These are phyloP conservation scores for Ascochyta pisi DNA, from an alignment of 2,329 filamentous ascomycete genomes.

Conservation along the genomic window DNA sequence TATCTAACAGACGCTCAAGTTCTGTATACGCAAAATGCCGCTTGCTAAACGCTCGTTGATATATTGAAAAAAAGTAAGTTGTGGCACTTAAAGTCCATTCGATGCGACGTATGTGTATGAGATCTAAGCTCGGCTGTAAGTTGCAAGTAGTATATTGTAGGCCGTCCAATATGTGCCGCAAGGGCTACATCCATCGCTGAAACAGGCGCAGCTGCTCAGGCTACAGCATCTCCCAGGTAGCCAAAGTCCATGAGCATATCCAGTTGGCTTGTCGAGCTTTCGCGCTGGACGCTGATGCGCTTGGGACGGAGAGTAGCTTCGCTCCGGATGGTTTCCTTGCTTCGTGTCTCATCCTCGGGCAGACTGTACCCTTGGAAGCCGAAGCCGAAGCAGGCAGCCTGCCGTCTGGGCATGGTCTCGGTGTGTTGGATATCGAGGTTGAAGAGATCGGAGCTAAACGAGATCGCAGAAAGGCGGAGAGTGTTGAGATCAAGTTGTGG, in stretches of 20 bases:
- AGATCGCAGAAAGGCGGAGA: slow-evolving; percentile 31
- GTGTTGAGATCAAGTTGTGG: slow-evolving; percentile 34
- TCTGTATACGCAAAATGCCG: background rate
- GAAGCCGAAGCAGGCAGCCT: slow-evolving; percentile 41
- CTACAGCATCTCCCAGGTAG: slow-evolving; percentile 42
- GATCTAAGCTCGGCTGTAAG: background rate
- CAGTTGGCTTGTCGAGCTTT: slow-evolving; percentile 33
- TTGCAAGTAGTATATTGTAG: background rate
- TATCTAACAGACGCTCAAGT: too few species aligned
- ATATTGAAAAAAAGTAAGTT: background rate
- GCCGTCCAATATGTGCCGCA: slow-evolving; percentile 9
- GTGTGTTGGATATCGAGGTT: slow-evolving; percentile 32
- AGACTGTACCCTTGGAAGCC: slow-evolving; percentile 46
- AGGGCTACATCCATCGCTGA: background rate
- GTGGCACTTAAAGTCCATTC: background rate
- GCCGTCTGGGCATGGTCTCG: slow-evolving; percentile 34
- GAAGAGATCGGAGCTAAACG: slow-evolving; percentile 41
- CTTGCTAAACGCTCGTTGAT: slow-evolving; percentile 1
- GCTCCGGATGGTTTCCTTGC: slow-evolving; percentile 37
- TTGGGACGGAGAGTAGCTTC: slow-evolving; percentile 20
- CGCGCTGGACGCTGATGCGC: slow-evolving; percentile 26
- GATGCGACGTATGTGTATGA: background rate
- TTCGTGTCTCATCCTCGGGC: slow-evolving; percentile 35
- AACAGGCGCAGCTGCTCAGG: slow-evolving; percentile 15
- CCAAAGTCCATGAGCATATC: slow-evolving; percentile 42